Evolutionary conservation across 148 eudicot species (phyloP).

Genomic region (Fagopyrum homotropicum): DNA sequence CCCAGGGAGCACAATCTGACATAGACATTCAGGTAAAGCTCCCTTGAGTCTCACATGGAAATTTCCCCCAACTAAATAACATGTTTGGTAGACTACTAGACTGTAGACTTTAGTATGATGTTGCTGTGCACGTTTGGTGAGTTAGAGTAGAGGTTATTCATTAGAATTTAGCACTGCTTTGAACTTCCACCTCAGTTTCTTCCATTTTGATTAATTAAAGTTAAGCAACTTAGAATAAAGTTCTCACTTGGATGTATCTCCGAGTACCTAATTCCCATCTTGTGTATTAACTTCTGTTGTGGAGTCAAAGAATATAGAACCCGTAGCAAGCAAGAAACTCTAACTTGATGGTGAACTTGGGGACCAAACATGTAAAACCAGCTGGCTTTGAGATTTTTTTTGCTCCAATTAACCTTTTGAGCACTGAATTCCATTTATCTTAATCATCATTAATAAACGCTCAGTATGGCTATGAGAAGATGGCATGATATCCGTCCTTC

Average conservation of each 20-base stretch:
- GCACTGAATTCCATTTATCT: not conserved
- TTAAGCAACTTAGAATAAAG: not conserved
- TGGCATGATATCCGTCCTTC: not conserved
- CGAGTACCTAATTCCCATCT: not conserved
- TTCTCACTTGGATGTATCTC: not conserved
- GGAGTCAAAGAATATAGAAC: not conserved
- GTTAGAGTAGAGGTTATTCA: not conserved
- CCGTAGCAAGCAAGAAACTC: not conserved
- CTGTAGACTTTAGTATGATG: not conserved
- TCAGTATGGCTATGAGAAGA: not conserved
- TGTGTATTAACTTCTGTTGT: not conserved
- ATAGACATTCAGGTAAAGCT: conserved; percentile 68
- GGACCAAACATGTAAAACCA: not conserved
- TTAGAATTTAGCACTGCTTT: not conserved
- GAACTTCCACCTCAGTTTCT: not conserved
- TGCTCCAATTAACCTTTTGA: not conserved
- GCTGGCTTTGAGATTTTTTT: not conserved
- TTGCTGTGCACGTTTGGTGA: not conserved
- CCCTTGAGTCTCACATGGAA: not conserved
- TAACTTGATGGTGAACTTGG: not conserved
- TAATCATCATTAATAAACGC: not conserved
- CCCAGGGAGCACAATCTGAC: conserved; percentile 79
- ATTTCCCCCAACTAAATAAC: not conserved
- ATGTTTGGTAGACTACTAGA: not conserved
- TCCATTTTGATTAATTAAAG: not conserved